Evolutionary conservation across 768 basidiomycete species (phyloP).

Genomic region (Russula vinacea): DNA sequence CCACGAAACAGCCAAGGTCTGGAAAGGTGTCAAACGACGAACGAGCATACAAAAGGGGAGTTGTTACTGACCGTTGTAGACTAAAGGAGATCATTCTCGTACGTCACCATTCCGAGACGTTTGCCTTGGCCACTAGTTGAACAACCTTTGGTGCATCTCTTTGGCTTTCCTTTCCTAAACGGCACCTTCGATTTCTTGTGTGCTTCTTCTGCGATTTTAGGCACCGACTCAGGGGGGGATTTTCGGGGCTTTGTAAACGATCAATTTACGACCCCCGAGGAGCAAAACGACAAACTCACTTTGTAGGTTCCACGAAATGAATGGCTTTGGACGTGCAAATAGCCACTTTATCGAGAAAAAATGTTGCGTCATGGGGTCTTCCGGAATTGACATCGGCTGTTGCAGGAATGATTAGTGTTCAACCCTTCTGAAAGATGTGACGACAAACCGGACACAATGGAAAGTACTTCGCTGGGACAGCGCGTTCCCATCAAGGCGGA

Average conservation of each 20-base stretch:
- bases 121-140: neutral
- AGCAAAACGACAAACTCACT: neutral
- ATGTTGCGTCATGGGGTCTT: conserved; percentile 2
- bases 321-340: conserved; percentile 10
- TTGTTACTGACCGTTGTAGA: conserved; percentile 3
- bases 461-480: neutral
- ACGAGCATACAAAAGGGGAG: neutral
- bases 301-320: neutral
- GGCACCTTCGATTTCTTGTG: neutral
- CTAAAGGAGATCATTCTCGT: neutral
- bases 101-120: conserved; percentile 10
- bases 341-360: neutral
- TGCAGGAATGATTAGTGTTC: neutral
- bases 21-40: neutral
- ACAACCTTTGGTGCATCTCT: neutral
- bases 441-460: neutral
- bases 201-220: neutral
- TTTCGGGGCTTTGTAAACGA: neutral
- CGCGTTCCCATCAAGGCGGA: neutral
- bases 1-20: conserved; percentile 9
- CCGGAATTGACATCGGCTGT: neutral
- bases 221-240: neutral
- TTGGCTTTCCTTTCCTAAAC: neutral
- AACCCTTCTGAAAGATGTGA: neutral
- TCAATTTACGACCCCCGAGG: neutral